Evolutionary conservation across 257 asterid species (phyloP).

Genomic region (Nicotiana undulata): DNA sequence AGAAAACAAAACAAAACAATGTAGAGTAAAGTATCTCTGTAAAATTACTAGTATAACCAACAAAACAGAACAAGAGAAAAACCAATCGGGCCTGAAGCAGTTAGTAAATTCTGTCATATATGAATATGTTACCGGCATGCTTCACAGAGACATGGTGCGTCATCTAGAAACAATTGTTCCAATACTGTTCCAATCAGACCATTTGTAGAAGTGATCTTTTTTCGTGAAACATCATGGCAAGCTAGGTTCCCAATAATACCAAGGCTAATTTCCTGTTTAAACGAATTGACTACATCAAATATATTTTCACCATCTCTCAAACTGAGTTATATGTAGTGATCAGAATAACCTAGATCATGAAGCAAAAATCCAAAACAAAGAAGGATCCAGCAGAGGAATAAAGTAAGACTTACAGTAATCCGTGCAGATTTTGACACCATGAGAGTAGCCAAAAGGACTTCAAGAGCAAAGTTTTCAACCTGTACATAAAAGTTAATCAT

Average conservation of each 20-base stretch:
- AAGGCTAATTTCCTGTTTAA: constrained; percentile 77
- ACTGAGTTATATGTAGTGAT: neutral
- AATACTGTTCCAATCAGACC: constrained; percentile 53
- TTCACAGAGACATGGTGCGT: constrained; percentile 87
- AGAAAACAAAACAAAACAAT: neutral
- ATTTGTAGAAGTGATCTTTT: constrained; percentile 43
- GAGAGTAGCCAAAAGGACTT: constrained; percentile 78
- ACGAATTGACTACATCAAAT: constrained; percentile 5
- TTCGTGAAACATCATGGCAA: constrained; percentile 70
- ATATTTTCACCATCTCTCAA: neutral
- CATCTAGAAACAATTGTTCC: constrained; percentile 72
- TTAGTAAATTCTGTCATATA: neutral
- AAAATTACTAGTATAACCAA: neutral
- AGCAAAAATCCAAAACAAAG: neutral
- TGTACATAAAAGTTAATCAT: constrained; percentile 17
- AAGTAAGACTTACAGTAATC: constrained; percentile 43
- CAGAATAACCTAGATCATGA: neutral
- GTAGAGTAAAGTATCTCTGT: neutral
- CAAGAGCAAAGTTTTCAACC: constrained; percentile 85
- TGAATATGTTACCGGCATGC: constrained; percentile 48
- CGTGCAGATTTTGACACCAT: constrained; percentile 58
- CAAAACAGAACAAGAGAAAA: neutral
- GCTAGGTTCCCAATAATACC: constrained; percentile 92
- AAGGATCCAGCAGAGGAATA: constrained; percentile 4
- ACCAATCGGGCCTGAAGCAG: neutral